phyloP scores from a whole-genome alignment of 106 monocot genomes.

The Allium sativum region DNA sequence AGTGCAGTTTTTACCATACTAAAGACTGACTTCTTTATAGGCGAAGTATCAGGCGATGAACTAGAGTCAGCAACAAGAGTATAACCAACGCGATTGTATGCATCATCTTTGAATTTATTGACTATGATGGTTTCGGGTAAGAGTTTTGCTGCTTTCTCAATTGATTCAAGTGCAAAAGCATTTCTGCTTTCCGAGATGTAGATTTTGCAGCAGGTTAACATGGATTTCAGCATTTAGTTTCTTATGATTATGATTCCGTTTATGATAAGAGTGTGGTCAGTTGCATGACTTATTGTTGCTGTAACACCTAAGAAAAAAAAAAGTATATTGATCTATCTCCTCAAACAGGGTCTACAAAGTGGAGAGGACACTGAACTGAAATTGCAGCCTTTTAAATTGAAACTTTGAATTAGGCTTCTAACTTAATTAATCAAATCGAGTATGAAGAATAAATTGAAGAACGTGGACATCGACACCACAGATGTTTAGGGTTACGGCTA shows the following conservation, averaged over 20 bases:
- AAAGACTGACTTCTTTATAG: conserved; percentile 32
- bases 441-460: no score
- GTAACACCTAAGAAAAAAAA: no score
- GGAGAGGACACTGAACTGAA: no score
- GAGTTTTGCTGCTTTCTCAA: conserved; percentile 12
- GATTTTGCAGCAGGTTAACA: conserved; percentile 74
- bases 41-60: not conserved
- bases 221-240: conserved; percentile 25
- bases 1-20: conserved; percentile 59
- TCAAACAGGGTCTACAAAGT: no score
- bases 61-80: conserved; percentile 50
- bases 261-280: no score
- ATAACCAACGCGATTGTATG: conserved; percentile 73
- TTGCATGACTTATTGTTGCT: no score
- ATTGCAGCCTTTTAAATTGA: no score
- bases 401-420: no score
- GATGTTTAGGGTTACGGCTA: no score
- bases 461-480: no score
- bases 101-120: conserved; percentile 64
- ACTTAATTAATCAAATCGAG: no score
- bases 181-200: conserved; percentile 89
- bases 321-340: no score
- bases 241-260: not conserved
- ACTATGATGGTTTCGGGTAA: conserved; percentile 26
- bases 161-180: conserved; percentile 11